phyloP scores from a whole-genome alignment of 1,139 yeast genomes.

The Lodderomyces oxycetoniae region DNA sequence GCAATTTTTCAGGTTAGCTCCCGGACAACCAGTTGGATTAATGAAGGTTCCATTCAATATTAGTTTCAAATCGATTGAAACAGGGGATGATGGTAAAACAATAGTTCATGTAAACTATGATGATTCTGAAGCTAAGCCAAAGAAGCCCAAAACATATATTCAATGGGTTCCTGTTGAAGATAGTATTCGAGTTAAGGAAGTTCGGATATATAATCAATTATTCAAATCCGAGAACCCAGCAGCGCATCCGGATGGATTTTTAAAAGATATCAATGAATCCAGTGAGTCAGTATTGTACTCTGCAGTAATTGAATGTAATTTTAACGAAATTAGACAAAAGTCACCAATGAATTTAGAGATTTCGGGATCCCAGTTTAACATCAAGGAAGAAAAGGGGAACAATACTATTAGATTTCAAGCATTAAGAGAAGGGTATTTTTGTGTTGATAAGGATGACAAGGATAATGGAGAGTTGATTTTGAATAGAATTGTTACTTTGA shows the following conservation, averaged over 20 bases:
- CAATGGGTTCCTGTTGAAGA: constrained; percentile 89
- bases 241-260: constrained; percentile 80
- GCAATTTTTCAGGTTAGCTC: constrained; percentile 85
- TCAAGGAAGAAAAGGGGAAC: constrained; percentile 55
- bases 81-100: constrained; percentile 55
- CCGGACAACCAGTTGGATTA: constrained; percentile 93
- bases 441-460: constrained; percentile 76
- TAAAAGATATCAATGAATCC: constrained; percentile 75
- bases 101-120: constrained; percentile 81
- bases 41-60: constrained; percentile 86
- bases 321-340: constrained; percentile 58
- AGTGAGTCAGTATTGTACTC: constrained; percentile 64
- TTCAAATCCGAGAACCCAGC: constrained; percentile 91
- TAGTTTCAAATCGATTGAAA: constrained; percentile 65
- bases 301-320: constrained; percentile 78
- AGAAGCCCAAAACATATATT: constrained; percentile 88
- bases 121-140: constrained; percentile 47
- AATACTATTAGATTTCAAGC: constrained; percentile 98
- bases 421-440: constrained; percentile 92
- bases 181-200: constrained; percentile 59
- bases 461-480: constrained; percentile 53
- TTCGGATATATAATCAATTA: constrained; percentile 81
- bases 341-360: constrained; percentile 76
- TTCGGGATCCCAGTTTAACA: constrained; percentile 65
- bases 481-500: constrained; percentile 85